These are phyloP conservation scores for Amanita rubescens DNA, from an alignment of 768 basidiomycete species.

Conservation along the genomic window DNA sequence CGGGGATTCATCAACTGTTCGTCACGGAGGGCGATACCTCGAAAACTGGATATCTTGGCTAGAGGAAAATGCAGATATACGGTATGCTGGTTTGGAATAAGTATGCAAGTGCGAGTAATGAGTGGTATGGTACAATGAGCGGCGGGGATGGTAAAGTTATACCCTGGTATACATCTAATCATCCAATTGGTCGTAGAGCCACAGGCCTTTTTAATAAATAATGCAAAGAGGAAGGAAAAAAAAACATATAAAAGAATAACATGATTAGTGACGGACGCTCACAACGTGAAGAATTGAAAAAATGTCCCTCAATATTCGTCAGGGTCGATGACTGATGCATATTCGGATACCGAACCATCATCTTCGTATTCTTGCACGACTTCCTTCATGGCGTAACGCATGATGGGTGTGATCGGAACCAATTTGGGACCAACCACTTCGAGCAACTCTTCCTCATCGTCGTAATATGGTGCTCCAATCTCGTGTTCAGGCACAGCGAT, in stretches of 20 bases:
- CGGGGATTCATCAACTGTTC: constrained; percentile 89
- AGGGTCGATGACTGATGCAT: constrained; percentile 73
- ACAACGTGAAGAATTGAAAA: background rate
- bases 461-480: constrained; percentile 30
- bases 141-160: background rate
- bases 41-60: constrained; percentile 90
- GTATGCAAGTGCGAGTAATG: background rate
- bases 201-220: constrained; percentile 3
- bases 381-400: constrained; percentile 78
- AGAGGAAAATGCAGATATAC: constrained; percentile 84
- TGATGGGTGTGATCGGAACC: constrained; percentile 71
- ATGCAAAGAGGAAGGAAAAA: constrained; percentile 1
- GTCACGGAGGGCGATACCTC: constrained; percentile 76
- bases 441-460: constrained; percentile 43
- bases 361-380: constrained; percentile 81
- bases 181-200: background rate
- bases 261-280: background rate
- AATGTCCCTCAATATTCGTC: constrained; percentile 49
- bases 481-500: constrained; percentile 32
- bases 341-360: constrained; percentile 66
- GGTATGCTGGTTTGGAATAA: constrained; percentile 67
- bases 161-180: background rate
- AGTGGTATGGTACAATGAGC: background rate
- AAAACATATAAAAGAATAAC: background rate
- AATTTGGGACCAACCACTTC: constrained; percentile 70